Evolutionary conservation across 345 rosid species (phyloP), one percentile per base, ranked within the genome.

Genomic region (Draba incana): DNA sequence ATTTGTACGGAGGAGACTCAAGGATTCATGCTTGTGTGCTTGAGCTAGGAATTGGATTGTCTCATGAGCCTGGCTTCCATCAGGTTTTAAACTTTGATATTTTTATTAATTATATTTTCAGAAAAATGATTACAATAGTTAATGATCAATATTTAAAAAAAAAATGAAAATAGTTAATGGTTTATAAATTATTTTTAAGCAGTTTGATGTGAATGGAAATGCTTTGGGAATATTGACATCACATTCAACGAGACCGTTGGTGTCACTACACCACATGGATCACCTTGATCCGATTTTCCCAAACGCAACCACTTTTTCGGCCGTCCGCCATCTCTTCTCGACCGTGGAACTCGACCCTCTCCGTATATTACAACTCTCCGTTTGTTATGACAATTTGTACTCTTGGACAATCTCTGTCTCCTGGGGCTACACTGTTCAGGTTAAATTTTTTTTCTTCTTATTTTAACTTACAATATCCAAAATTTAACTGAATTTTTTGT

Each of bases 61-160:
- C 90, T 15, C 83, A 57, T 13, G 98, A 93, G 65, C 89, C 97
- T 8, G 97, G 98, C 37, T 93, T 93, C 68, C 98, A 90, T 83
- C 97, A 92, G 98, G 97, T 92, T 75, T 74, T 31, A 5, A 16
- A 23, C 4, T 10, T n/a, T n/a, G n/a, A n/a, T n/a, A n/a, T n/a
- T n/a, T n/a, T n/a, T n/a, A n/a, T n/a, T n/a, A n/a, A n/a, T n/a
- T n/a, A n/a, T n/a, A n/a, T n/a, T n/a, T n/a, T n/a, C n/a, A n/a
- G n/a, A n/a, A n/a, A n/a, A n/a, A n/a, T n/a, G n/a, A n/a, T n/a
- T n/a, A n/a, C n/a, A n/a, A n/a, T n/a, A n/a, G n/a, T n/a, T n/a
- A n/a, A n/a, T n/a, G n/a, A n/a, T n/a, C n/a, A n/a, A n/a, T n/a
- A n/a, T n/a, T n/a, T n/a, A n/a, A n/a, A n/a, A n/a, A n/a, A n/a